A percentile compares a stretch with the other conserved stretches of the same genome.
phyloP scores from a whole-genome alignment of 2,329 filamentous ascomycete species.

The Ophiocordyceps australis region DNA sequence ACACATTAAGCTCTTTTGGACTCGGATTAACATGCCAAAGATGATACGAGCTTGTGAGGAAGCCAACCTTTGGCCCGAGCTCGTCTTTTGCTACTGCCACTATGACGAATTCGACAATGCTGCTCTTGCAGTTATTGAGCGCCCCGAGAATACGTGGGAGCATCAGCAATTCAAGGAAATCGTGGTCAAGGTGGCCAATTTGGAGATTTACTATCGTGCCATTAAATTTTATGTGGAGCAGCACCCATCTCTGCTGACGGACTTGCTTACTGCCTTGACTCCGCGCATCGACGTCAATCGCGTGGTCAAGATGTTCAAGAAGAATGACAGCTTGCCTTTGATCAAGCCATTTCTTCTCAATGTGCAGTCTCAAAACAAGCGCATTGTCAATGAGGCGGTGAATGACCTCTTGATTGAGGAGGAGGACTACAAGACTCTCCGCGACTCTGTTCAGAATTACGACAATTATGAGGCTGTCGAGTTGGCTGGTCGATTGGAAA shows the following conservation, averaged over 20 bases:
- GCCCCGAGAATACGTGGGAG: conserved; percentile 93
- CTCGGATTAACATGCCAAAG: conserved; percentile 92
- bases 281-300: conserved; percentile 92
- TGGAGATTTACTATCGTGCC: conserved; percentile 97
- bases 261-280: conserved; percentile 83
- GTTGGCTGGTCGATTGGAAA: conserved; percentile 80
- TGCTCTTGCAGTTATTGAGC: conserved; percentile 93
- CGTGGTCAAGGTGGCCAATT: conserved; percentile 88
- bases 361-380: conserved; percentile 95
- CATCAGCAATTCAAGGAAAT: conserved; percentile 99
- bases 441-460: conserved; percentile 95
- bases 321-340: conserved; percentile 91
- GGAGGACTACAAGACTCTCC: conserved; percentile 96
- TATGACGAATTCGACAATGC: conserved; percentile 98
- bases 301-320: conserved; percentile 97
- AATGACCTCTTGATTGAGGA: conserved; percentile 96
- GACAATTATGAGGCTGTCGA: conserved; percentile 97
- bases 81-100: conserved; percentile 95
- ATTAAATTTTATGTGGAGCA: conserved; percentile 96
- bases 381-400: conserved; percentile 92
- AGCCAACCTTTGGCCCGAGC: conserved; percentile 89
- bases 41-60: conserved; percentile 88
- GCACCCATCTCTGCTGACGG: conserved; percentile 88
- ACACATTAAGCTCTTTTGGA: conserved; percentile 97
- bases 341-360: conserved; percentile 98